These are phyloP conservation scores for Mortierella antarctica DNA, from an alignment of 192 early-diverging fungal species.

Conservation along the genomic window DNA sequence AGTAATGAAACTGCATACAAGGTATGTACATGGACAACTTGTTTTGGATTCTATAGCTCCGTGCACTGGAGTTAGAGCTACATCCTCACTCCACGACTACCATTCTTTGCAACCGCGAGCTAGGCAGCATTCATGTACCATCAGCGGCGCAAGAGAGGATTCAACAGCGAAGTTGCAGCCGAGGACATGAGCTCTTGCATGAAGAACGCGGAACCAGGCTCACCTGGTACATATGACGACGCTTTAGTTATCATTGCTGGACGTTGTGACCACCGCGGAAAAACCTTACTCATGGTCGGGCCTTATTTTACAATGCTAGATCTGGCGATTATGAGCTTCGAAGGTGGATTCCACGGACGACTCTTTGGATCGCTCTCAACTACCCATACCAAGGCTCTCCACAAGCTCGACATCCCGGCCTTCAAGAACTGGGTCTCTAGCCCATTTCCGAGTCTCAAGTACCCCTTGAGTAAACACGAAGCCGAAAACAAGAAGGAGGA, in stretches of 20 bases:
- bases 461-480: slow-evolving; percentile 69
- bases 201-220: slow-evolving; percentile 72
- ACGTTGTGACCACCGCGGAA: neutral
- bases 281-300: neutral
- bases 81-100: too few species aligned
- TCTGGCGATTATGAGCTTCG: slow-evolving; percentile 73
- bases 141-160: slow-evolving; percentile 61
- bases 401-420: slow-evolving; percentile 81
- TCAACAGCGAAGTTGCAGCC: slow-evolving; percentile 29
- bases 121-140: slow-evolving; percentile 76
- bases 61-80: too few species aligned
- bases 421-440: slow-evolving; percentile 59
- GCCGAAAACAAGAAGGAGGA: slow-evolving; percentile 71
- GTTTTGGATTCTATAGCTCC: too few species aligned
- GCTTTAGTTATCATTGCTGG: neutral
- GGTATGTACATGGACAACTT: slow-evolving; percentile 25
- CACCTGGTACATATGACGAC: slow-evolving; percentile 53
- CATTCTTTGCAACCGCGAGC: too few species aligned
- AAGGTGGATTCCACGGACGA: slow-evolving; percentile 73
- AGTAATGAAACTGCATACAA: slow-evolving; percentile 83
- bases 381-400: slow-evolving; percentile 75
- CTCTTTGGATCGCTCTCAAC: slow-evolving; percentile 76
- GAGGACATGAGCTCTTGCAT: slow-evolving; percentile 67
- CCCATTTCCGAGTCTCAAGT: slow-evolving; percentile 74
- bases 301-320: slow-evolving; percentile 22